These are phyloP conservation scores for Apiotrichum akiyoshidainum DNA, from an alignment of 1,284 basidiomycete species.

Conservation along the genomic window DNA sequence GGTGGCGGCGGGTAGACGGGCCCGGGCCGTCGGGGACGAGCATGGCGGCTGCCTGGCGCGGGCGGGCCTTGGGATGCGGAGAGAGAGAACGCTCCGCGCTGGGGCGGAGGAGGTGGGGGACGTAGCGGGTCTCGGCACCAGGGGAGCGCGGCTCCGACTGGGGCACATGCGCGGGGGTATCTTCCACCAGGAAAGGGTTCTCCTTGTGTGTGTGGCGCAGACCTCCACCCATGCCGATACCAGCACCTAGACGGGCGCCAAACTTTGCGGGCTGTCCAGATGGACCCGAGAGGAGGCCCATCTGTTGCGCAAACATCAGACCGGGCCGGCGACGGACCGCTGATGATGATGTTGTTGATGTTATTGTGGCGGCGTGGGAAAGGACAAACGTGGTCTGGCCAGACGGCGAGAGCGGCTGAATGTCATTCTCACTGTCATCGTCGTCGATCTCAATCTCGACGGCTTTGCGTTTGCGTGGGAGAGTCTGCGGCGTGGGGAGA, in stretches of 20 bases:
- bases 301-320: slow-evolving; percentile 45
- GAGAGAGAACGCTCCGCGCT: slow-evolving; percentile 18
- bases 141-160: slow-evolving; percentile 5
- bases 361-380: slow-evolving; percentile 9
- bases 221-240: slow-evolving; percentile 44
- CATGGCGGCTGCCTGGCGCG: slow-evolving; percentile 2
- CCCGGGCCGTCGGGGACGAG: slow-evolving; percentile 1
- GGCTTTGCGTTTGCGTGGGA: slow-evolving; percentile 46
- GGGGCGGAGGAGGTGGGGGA: slow-evolving; percentile 16
- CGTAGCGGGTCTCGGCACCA: slow-evolving; percentile 17
- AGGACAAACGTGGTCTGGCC: slow-evolving; percentile 43
- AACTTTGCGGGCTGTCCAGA: slow-evolving; percentile 11
- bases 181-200: slow-evolving; percentile 37
- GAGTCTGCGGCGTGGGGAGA: slow-evolving; percentile 59
- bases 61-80: slow-evolving; percentile 6
- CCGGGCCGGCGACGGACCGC: slow-evolving; percentile 34
- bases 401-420: slow-evolving; percentile 29
- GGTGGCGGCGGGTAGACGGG: not conserved
- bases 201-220: slow-evolving; percentile 23
- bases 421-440: not conserved
- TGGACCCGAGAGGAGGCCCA: slow-evolving; percentile 31
- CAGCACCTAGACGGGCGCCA: slow-evolving; percentile 30
- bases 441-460: not conserved
- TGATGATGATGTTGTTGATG: not conserved
- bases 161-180: not conserved